Conservation (phyloP, 177 flowering plant species). For the Vitis hybrid region DNA sequence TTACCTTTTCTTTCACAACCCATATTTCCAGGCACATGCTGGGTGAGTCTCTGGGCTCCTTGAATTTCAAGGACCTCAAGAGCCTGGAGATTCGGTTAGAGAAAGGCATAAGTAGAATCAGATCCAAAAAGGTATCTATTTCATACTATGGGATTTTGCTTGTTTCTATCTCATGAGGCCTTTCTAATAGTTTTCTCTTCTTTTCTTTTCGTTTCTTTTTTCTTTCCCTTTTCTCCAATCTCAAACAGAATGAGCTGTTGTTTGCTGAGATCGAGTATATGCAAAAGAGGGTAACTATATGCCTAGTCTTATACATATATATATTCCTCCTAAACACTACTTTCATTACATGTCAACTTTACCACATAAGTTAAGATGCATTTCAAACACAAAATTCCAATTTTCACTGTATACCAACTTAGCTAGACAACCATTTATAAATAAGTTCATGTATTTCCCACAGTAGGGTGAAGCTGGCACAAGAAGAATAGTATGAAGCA, state of each 20-base stretch:
- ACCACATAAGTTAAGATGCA: too few species aligned
- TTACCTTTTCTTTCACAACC: neutral
- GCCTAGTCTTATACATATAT: neutral
- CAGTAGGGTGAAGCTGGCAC: too few species aligned
- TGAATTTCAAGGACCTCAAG: constrained; percentile 63
- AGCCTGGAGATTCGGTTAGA: constrained; percentile 63
- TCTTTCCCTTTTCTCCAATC: neutral
- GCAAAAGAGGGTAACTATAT: constrained; percentile 73
- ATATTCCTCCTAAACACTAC: too few species aligned
- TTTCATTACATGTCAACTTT: too few species aligned
- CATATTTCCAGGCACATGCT: constrained; percentile 48
- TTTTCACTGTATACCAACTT: too few species aligned
- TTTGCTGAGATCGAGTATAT: constrained; percentile 81
- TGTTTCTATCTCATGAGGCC: neutral
- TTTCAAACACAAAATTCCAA: too few species aligned
- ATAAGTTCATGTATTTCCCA: too few species aligned
- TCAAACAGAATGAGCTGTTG: constrained; percentile 74
- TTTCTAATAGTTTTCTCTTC: constrained; percentile 5
- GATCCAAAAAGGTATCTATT: constrained; percentile 72
- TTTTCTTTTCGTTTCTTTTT: neutral
- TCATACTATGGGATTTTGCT: neutral
- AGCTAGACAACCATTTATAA: too few species aligned
- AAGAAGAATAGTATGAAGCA: too few species aligned
- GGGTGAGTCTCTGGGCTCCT: constrained; percentile 60
- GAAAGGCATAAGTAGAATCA: constrained; percentile 69